Conservation (phyloP, 164 flowering plant species). For the Kingdonia uniflora region DNA sequence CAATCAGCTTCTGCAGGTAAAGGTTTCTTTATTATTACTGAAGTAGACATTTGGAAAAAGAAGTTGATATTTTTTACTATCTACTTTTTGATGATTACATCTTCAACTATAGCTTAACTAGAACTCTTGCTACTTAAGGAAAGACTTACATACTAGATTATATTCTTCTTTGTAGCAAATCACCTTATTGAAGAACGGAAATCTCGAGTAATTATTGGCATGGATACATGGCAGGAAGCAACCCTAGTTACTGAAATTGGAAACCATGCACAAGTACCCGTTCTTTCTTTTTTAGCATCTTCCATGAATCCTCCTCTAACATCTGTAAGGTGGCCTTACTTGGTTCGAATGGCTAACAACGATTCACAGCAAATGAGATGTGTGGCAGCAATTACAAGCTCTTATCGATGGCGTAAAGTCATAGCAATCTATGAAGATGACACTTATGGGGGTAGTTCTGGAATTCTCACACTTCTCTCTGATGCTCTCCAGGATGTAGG, state of each 20-base stretch:
- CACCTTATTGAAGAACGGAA: conserved; percentile 18
- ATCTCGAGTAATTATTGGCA: conserved; percentile 24
- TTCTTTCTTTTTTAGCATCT: conserved; percentile 31
- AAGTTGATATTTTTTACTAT: no score
- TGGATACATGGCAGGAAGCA: conserved; percentile 37
- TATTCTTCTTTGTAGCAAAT: conserved; percentile 13
- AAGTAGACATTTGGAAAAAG: no score
- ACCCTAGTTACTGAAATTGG: conserved; percentile 34
- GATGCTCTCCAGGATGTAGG: conserved; percentile 14
- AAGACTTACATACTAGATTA: neutral
- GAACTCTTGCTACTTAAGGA: neutral
- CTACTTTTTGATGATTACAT: no score
- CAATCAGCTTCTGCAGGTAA: neutral
- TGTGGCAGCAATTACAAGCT: conserved; percentile 26
- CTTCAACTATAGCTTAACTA: no score
- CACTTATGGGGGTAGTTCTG: conserved; percentile 12
- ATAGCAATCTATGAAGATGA: conserved; percentile 33
- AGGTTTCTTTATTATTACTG: neutral
- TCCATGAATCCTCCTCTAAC: conserved; percentile 17
- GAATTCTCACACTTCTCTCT: conserved; percentile 9
- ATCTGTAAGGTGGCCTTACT: conserved; percentile 29
- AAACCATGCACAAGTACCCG: conserved; percentile 26
- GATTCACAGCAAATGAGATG: conserved; percentile 20
- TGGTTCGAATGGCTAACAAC: conserved; percentile 24
- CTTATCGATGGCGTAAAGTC: conserved; percentile 24